Base-by-base conservation (phyloP, 495 filamentous ascomycete genomes). In the Peziza echinospora region DNA sequence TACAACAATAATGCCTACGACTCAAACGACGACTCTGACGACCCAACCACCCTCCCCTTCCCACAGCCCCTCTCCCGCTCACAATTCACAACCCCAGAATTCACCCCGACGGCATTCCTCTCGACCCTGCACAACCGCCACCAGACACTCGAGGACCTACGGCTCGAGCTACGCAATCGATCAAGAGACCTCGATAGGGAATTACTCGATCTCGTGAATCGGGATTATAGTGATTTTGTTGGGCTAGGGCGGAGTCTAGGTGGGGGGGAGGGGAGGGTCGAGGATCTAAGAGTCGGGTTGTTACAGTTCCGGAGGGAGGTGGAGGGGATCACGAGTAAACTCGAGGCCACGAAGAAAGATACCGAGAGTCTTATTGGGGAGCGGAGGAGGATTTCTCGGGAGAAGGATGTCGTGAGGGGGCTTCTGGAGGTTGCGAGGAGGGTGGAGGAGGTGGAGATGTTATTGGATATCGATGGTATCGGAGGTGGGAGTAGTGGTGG, bases 131-230 rank as follows among this genome's bases (percentile, higher is more conserved):
- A 70, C 24, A 78, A 85, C 57, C 78, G 89, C 1, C 86, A 94
- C 58, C 89, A 97, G 59, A 93, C 84, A 2, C 81, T 99, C 42
- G 87, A 93, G 60, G 91, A 99, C 61, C 68, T 99, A 16, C 81
- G 86, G 13, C 61, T 76, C 23, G 91, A 99, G 53, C 68, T 99
- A 3, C 76, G 84, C 13, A 68, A 78, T 40, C 71, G 89, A 21
- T 76, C 74, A 47, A 72, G 79, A 51, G 67, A 75, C 16, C 72
- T 96, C 43, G 77, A 73, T 50, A 76, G 77, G 47, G 87, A 99
- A 60, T 66, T 99, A 7, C 68, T 96, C 4, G 86, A 93, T 60
- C 72, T 96, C 1, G 86, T 99, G 50, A 96, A 96, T 58, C 69
- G 78, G 24, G 86, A 96, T 61, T 94, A 94, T 60, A 75, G 79